phyloP scores from a whole-genome alignment of 768 basidiomycete species.

The Tricholomella constricta region DNA sequence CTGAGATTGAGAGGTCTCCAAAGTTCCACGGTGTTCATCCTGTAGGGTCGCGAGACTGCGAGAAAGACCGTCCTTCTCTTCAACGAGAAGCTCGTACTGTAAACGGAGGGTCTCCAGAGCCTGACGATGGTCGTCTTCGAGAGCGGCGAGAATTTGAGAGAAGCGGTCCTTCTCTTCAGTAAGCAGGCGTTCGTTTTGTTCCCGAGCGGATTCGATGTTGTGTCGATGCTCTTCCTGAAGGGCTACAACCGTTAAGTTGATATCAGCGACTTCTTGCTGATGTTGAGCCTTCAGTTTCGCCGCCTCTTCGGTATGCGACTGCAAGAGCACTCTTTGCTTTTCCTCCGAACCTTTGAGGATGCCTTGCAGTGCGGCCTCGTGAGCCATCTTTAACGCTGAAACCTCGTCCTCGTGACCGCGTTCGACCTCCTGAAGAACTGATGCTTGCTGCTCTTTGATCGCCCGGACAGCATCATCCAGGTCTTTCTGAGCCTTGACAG shows the following conservation, averaged over 20 bases:
- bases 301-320: constrained; percentile 41
- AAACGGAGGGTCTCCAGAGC: constrained; percentile 33
- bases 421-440: constrained; percentile 55
- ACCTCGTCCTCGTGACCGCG: constrained; percentile 58
- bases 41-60: constrained; percentile 6
- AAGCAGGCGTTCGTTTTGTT: constrained; percentile 39
- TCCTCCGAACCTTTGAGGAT: constrained; percentile 26
- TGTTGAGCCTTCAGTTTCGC: constrained; percentile 46
- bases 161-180: constrained; percentile 50
- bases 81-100: constrained; percentile 7
- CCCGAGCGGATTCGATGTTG: constrained; percentile 37
- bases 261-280: constrained; percentile 43
- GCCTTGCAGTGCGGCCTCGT: constrained; percentile 43
- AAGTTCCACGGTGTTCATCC: constrained; percentile 4
- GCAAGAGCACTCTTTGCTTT: constrained; percentile 28
- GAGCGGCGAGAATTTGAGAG: constrained; percentile 45
- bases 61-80: constrained; percentile 6
- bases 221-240: constrained; percentile 38
- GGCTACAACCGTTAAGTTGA: constrained; percentile 41
- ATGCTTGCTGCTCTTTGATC: constrained; percentile 58
- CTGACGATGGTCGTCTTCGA: constrained; percentile 48
- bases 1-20: constrained; percentile 2
- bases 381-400: constrained; percentile 47
- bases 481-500: constrained; percentile 42
- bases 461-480: constrained; percentile 47